These are phyloP conservation scores for Stentor roeselii DNA, from an alignment of 73 alveolate genomes.

Conservation along the genomic window DNA sequence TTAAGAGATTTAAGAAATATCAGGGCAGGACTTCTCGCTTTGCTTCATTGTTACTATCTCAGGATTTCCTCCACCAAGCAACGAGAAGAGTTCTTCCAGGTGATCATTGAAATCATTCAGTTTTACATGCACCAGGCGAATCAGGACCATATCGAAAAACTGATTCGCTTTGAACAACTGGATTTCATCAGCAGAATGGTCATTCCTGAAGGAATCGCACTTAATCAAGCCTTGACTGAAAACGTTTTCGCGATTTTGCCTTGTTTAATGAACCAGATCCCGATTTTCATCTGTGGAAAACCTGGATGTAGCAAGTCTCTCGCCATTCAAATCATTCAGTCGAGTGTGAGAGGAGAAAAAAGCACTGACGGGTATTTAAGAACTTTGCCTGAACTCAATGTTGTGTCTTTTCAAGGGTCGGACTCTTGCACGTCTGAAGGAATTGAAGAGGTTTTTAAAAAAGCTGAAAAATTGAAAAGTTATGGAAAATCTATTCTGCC, in stretches of 20 bases:
- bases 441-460: slow-evolving; percentile 21
- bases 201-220: slow-evolving; percentile 25
- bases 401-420: slow-evolving; percentile 22
- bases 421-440: slow-evolving; percentile 32
- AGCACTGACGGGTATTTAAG: neutral
- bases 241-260: slow-evolving; percentile 48
- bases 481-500: neutral
- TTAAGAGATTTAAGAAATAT: slow-evolving; percentile 4
- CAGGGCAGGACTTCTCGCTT: slow-evolving; percentile 43
- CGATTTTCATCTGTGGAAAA: slow-evolving; percentile 65
- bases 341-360: slow-evolving; percentile 28
- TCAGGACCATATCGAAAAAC: slow-evolving; percentile 33
- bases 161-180: slow-evolving; percentile 12
- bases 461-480: slow-evolving; percentile 17
- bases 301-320: slow-evolving; percentile 74
- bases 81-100: slow-evolving; percentile 33
- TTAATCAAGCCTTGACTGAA: slow-evolving; percentile 52
- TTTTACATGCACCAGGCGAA: slow-evolving; percentile 13
- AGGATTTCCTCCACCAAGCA: slow-evolving; percentile 34
- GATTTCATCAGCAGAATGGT: slow-evolving; percentile 23
- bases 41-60: slow-evolving; percentile 50
- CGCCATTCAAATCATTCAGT: slow-evolving; percentile 37
- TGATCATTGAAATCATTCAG: slow-evolving; percentile 13
- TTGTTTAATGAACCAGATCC: slow-evolving; percentile 50
- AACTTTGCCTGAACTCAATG: slow-evolving; percentile 11